These are phyloP conservation scores for Wallacemonas rigidus DNA, from an alignment of 208 protist species.

Conservation along the genomic window DNA sequence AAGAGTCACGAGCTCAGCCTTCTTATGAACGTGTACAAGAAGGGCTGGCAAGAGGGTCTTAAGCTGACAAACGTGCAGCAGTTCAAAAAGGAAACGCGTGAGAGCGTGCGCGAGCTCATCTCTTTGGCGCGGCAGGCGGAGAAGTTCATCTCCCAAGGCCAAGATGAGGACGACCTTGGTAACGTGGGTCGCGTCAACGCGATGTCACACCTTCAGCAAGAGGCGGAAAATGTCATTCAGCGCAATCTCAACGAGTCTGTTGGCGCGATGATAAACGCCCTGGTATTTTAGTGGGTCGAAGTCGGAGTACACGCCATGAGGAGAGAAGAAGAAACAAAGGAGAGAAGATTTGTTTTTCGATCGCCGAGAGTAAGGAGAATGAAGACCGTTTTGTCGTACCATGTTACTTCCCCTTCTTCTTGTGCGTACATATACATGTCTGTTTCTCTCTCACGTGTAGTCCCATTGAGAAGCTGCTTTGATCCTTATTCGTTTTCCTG, in stretches of 20 bases:
- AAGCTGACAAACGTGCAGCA: conserved; percentile 74
- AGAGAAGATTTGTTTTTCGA: conserved; percentile 14
- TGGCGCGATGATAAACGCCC: conserved; percentile 86
- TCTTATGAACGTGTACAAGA: conserved; percentile 99
- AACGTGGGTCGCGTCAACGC: conserved; percentile 85
- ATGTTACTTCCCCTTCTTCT: too few species aligned
- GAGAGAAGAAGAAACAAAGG: conserved; percentile 15
- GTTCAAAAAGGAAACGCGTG: conserved; percentile 65
- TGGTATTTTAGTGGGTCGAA: conserved; percentile 70
- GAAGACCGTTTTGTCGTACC: background rate
- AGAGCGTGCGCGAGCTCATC: conserved; percentile 76
- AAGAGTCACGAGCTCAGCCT: conserved; percentile 99
- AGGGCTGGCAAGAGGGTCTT: conserved; percentile 98
- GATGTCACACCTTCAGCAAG: conserved; percentile 76
- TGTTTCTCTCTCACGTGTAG: too few species aligned
- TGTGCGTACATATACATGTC: too few species aligned
- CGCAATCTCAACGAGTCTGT: conserved; percentile 84
- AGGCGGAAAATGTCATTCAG: conserved; percentile 77
- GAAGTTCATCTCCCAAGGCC: conserved; percentile 82
- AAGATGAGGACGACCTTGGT: conserved; percentile 86
- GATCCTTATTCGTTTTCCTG: too few species aligned
- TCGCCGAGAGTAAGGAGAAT: background rate
- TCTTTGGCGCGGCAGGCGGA: conserved; percentile 74
- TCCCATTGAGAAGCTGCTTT: too few species aligned
- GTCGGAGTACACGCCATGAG: background rate